Conservation (phyloP, 306 rosid species). For the Potentilla sterilis region DNA sequence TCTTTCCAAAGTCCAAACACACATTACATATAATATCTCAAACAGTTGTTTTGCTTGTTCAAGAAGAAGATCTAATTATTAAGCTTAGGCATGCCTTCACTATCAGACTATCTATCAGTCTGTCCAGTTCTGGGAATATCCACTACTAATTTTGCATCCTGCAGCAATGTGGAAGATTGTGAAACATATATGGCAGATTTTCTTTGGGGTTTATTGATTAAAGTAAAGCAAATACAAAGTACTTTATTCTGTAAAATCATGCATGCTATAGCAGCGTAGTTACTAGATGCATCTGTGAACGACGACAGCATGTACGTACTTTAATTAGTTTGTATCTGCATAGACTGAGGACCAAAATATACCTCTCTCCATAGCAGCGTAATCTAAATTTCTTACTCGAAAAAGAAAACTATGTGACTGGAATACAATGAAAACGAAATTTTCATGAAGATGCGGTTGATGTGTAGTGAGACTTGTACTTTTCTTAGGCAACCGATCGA, state of each 20-base stretch:
- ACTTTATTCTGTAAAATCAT: too few species aligned
- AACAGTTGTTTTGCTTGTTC: not conserved
- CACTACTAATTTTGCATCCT: not conserved
- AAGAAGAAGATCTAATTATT: not conserved
- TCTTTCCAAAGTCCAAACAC: not conserved
- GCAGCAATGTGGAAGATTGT: not conserved
- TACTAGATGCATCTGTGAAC: not conserved
- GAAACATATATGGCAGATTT: not conserved
- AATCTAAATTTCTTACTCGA: not conserved
- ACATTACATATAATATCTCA: not conserved
- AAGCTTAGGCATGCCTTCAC: conserved; percentile 15
- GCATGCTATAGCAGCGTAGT: not conserved
- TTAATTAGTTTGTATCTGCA: not conserved
- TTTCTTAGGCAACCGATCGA: too few species aligned
- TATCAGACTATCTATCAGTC: not conserved
- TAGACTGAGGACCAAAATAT: not conserved
- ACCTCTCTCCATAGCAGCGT: not conserved
- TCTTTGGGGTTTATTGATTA: not conserved
- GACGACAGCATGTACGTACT: not conserved
- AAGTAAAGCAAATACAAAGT: not conserved
- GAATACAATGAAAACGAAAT: not conserved
- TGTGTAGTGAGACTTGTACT: too few species aligned
- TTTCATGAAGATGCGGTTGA: not conserved
- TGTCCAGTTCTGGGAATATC: conserved; percentile 10
- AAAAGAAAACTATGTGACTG: not conserved